A percentile compares a stretch with the other conserved stretches of the same genome.
Evolutionary conservation across 371 early-diverging fungal species (phyloP).

Genomic region (Rhizomucor pusillus): DNA sequence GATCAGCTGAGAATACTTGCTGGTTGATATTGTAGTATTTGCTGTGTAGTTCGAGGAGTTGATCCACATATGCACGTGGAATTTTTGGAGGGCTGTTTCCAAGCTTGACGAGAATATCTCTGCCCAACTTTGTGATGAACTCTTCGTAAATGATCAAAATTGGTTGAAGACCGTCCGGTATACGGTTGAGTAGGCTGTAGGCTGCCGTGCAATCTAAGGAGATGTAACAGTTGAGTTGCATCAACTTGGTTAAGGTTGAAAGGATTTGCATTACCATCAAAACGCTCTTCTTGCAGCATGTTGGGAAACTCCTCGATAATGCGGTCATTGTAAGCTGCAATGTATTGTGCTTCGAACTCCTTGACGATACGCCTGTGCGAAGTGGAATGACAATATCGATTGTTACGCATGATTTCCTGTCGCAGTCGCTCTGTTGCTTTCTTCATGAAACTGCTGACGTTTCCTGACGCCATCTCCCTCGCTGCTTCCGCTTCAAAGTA

Average conservation of each 20-base stretch:
- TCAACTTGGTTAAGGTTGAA: not conserved
- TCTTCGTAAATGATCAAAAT: constrained; percentile 63
- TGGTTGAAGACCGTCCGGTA: constrained; percentile 63
- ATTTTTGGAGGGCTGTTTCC: constrained; percentile 61
- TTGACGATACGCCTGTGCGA: constrained; percentile 66
- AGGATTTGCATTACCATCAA: constrained; percentile 47
- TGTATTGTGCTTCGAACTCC: constrained; percentile 77
- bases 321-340: constrained; percentile 61
- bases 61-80: constrained; percentile 68
- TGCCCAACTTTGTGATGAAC: constrained; percentile 62
- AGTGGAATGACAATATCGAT: constrained; percentile 64
- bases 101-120: constrained; percentile 53
- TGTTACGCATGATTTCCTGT: constrained; percentile 56
- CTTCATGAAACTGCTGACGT: constrained; percentile 72
- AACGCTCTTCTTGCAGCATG: constrained; percentile 67
- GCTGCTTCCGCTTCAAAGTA: constrained; percentile 79
- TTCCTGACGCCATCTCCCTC: constrained; percentile 49
- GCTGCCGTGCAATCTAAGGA: constrained; percentile 71
- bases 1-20: constrained; percentile 65
- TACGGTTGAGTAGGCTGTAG: constrained; percentile 61
- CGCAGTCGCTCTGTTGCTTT: constrained; percentile 47
- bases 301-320: constrained; percentile 70
- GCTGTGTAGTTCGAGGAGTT: constrained; percentile 58
- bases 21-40: constrained; percentile 62
- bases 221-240: not conserved